Percentiles rank a stretch among this genome's conserved stretches.
phyloP scores from a whole-genome alignment of 768 basidiomycete genomes.

The Inosperma sp. region DNA sequence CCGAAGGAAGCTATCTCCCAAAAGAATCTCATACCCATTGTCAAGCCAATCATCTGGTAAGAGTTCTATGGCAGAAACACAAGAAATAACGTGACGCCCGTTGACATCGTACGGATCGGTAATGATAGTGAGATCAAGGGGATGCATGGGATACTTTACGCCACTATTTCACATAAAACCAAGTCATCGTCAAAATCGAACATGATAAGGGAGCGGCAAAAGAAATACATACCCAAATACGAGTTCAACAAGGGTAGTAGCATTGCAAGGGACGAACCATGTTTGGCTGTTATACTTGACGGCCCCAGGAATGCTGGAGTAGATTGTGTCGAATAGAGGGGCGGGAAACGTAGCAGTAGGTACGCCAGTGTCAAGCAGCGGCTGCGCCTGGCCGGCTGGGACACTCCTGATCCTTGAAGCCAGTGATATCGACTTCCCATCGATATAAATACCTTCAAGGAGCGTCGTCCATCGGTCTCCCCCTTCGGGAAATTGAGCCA shows the following conservation, averaged over 20 bases:
- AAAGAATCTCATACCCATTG: conserved; percentile 34
- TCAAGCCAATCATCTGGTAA: conserved; percentile 22
- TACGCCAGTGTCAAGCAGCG: conserved; percentile 43
- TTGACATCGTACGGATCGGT: conserved; percentile 19
- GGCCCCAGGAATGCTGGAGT: conserved; percentile 33
- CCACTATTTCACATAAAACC: conserved; percentile 21
- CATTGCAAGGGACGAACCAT: conserved; percentile 40
- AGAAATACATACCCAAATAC: conserved; percentile 40
- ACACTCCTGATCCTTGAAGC: conserved; percentile 27
- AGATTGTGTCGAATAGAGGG: conserved; percentile 34
- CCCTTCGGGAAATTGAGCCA: conserved; percentile 32
- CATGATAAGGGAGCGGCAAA: conserved; percentile 13
- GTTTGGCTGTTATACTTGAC: conserved; percentile 24
- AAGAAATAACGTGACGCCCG: conserved; percentile 36
- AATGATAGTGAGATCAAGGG: conserved; percentile 39
- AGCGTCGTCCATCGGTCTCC: conserved; percentile 40
- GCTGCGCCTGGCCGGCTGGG: conserved; percentile 28
- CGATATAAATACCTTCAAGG: conserved; percentile 35
- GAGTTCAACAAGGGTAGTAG: conserved; percentile 32
- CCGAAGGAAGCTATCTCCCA: conserved; percentile 44
- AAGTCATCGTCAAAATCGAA: not conserved
- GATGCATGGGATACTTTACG: conserved; percentile 37
- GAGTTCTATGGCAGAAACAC: conserved; percentile 32
- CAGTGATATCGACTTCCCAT: conserved; percentile 25
- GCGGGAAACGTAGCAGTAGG: conserved; percentile 35